phyloP scores from a whole-genome alignment of 768 basidiomycete species.

The Chlorophyllum brunneum region DNA sequence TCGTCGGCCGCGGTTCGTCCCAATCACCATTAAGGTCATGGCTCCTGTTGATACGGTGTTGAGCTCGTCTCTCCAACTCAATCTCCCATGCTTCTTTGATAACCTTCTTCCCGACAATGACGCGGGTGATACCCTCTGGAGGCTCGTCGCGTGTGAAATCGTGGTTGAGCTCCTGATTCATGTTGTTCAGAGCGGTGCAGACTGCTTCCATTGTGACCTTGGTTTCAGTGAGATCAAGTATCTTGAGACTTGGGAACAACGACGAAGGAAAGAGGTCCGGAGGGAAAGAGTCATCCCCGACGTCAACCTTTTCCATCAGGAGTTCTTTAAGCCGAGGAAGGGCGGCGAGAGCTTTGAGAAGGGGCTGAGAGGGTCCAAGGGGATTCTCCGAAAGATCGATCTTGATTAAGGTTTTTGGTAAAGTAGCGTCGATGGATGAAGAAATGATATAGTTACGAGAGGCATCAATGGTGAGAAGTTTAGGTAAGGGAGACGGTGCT shows the following conservation, averaged over 20 bases:
- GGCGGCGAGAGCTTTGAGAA: constrained; percentile 44
- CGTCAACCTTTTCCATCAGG: constrained; percentile 48
- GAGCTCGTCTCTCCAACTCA: constrained; percentile 57
- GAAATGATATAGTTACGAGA: constrained; percentile 66
- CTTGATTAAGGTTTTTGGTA: constrained; percentile 55
- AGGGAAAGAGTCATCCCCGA: constrained; percentile 59
- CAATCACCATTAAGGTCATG: constrained; percentile 28
- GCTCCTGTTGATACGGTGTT: constrained; percentile 33
- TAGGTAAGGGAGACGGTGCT: constrained; percentile 61
- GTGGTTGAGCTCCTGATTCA: constrained; percentile 51
- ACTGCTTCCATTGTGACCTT: constrained; percentile 46
- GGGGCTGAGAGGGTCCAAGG: constrained; percentile 38
- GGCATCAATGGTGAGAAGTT: constrained; percentile 57
- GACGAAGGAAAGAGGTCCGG: constrained; percentile 29
- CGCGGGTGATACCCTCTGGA: constrained; percentile 44
- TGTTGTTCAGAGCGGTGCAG: constrained; percentile 37
- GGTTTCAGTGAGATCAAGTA: constrained; percentile 69
- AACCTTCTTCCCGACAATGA: constrained; percentile 68
- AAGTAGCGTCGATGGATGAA: constrained; percentile 42
- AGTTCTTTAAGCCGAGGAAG: constrained; percentile 57
- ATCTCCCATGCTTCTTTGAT: constrained; percentile 79
- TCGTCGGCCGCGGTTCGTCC: constrained; percentile 17
- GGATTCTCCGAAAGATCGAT: constrained; percentile 69
- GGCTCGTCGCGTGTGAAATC: constrained; percentile 53
- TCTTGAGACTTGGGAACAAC: constrained; percentile 45